These are phyloP conservation scores for Sporobolomyces roseus DNA, from an alignment of 768 basidiomycete species.

Conservation along the genomic window DNA sequence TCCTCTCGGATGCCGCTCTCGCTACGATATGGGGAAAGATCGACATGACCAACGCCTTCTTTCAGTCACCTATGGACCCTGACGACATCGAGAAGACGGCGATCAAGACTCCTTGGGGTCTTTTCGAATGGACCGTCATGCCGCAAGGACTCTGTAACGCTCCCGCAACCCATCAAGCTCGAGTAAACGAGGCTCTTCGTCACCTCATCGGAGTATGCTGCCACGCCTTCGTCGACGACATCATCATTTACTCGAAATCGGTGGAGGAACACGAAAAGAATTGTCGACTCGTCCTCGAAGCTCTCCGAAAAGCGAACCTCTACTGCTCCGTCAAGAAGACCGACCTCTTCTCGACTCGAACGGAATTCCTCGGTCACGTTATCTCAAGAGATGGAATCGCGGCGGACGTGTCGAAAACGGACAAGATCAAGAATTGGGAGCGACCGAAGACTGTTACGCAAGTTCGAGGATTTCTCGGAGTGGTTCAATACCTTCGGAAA, in stretches of 20 bases:
- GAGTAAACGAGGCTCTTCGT: constrained; percentile 33
- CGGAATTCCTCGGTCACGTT: constrained; percentile 26
- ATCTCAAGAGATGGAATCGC: constrained; percentile 12
- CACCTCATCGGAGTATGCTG: constrained; percentile 10
- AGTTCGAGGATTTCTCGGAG: constrained; percentile 10
- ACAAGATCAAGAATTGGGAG: constrained; percentile 6
- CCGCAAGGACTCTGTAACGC: constrained; percentile 38
- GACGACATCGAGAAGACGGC: constrained; percentile 39
- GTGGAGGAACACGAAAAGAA: constrained; percentile 49
- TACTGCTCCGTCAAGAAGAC: constrained; percentile 35
- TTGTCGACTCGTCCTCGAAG: constrained; percentile 49
- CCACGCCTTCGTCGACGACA: constrained; percentile 49
- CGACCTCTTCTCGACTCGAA: background rate
- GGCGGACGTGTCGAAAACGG: constrained; percentile 10
- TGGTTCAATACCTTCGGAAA: constrained; percentile 19
- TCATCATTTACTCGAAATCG: constrained; percentile 52
- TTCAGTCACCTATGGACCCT: constrained; percentile 23
- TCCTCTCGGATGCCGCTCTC: constrained; percentile 4
- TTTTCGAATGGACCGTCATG: constrained; percentile 35
- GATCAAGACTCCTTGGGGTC: constrained; percentile 34
- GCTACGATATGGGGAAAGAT: constrained; percentile 29
- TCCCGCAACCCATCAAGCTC: constrained; percentile 35
- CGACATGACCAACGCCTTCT: constrained; percentile 37
- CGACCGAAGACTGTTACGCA: background rate
- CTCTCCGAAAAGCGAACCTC: constrained; percentile 47